Base-by-base conservation (phyloP, 2,329 filamentous ascomycete genomes). In the Pyrenophora tritici-repentis region DNA sequence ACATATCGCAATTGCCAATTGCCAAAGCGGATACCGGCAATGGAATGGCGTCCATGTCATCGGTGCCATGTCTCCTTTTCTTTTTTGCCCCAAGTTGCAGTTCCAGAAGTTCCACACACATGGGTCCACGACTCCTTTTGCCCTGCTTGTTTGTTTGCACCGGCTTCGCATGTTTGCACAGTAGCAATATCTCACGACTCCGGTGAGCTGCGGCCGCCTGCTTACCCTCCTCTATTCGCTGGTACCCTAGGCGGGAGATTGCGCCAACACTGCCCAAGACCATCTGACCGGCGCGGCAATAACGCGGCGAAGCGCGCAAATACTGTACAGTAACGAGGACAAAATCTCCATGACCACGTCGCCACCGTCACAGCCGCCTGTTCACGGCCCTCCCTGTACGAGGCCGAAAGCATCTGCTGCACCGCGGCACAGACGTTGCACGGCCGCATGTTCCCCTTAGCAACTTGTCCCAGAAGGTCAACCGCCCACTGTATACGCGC, bases 1-100 rank as follows among this genome's bases (percentile, higher is more conserved):
- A 37, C 45, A 26, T 44, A 52, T 52, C 44, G 20, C 44, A 52
- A 48, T 48, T 17, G 43, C 24, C 44, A 52, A 48, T 48, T 17
- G 43, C 24, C 26, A 12, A 29, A 37, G 48, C 44, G 49, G 44
- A 24, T 47, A 39, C 32, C 26, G 49, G 38, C 49, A 48, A 38
- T 20, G 44, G 26, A 5, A 20, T 20, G 18, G 43, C 26, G 24
- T 35, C 38, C 33, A 33, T 42, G 43, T 37, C 33, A n/a, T n/a
- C n/a, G n/a, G n/a, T n/a, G n/a, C n/a, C n/a, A n/a, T n/a, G n/a
- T 36, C 38, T 33, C 14, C 29, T 41, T 32, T 41, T 34, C 31
- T 42, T 51, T 42, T 22, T n/a, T 39, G n/a, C 17, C 36, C 36
- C 17, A 24, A 20, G 13, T 29, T 29, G 7, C 9, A 8, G 24